phyloP scores from a whole-genome alignment of 2,329 filamentous ascomycete genomes.

The Nothopassalora personata region DNA sequence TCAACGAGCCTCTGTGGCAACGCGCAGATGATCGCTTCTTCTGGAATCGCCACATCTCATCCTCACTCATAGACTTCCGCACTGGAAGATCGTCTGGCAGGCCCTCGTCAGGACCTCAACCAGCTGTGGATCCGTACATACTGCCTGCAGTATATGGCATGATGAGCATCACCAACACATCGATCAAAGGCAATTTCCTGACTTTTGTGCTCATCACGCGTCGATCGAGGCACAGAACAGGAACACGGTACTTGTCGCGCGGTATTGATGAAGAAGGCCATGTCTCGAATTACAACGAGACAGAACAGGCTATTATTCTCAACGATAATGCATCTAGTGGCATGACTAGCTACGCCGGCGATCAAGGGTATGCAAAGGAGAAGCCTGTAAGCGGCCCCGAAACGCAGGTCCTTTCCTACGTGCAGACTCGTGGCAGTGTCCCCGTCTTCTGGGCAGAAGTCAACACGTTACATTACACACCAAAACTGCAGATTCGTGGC shows the following conservation, averaged over 20 bases:
- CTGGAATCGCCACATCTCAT: constrained; percentile 92
- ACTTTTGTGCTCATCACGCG: constrained; percentile 85
- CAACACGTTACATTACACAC: constrained; percentile 87
- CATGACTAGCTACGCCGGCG: constrained; percentile 74
- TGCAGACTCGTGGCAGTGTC: constrained; percentile 93
- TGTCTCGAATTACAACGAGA: constrained; percentile 99
- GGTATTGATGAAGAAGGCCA: constrained; percentile 90
- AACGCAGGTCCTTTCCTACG: constrained; percentile 85
- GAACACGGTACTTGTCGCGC: constrained; percentile 90
- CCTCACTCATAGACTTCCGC: constrained; percentile 86
- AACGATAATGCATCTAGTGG: constrained; percentile 72
- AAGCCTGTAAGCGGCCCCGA: constrained; percentile 64
- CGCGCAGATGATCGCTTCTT: constrained; percentile 95
- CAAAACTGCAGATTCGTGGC: constrained; percentile 79
- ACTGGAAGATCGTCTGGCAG: constrained; percentile 53
- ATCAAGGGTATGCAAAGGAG: constrained; percentile 68
- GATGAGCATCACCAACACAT: constrained; percentile 82
- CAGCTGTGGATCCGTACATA: constrained; percentile 82
- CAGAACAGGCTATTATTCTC: constrained; percentile 83
- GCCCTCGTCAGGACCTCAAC: constrained; percentile 63
- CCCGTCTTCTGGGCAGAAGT: constrained; percentile 95
- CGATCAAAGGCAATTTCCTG: constrained; percentile 75
- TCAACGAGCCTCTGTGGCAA: constrained; percentile 74
- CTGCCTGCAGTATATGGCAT: constrained; percentile 95
- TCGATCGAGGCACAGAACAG: constrained; percentile 79